Percentiles rank a stretch among this genome's conserved stretches.
These are phyloP conservation scores for Penicillium arizonense DNA, from an alignment of 495 filamentous ascomycete genomes.

Conservation along the genomic window DNA sequence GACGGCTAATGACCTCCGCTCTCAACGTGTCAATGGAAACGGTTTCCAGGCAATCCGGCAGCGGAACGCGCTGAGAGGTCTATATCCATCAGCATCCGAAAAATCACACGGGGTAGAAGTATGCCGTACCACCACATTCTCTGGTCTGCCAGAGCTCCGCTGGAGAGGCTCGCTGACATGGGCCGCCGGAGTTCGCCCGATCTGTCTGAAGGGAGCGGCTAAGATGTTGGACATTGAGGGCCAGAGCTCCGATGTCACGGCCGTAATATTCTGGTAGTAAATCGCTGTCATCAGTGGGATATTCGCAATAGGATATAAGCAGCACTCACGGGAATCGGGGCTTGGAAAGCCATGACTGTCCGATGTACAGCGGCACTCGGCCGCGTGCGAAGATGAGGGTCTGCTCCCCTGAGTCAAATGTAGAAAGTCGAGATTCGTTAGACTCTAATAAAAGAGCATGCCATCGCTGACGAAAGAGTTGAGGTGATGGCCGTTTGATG, in stretches of 20 bases:
- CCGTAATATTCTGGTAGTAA: conserved; percentile 32
- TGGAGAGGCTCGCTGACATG: conserved; percentile 19
- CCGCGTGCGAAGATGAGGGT: conserved; percentile 28
- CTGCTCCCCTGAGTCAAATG: conserved; percentile 17
- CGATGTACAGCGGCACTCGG: conserved; percentile 39
- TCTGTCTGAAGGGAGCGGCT: conserved; percentile 33
- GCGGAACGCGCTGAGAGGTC: conserved; percentile 7
- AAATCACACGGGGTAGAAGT: background rate
- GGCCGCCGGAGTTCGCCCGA: conserved; percentile 16
- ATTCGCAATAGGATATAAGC: background rate
- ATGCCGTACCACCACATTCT: conserved; percentile 20
- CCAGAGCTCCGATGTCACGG: conserved; percentile 43
- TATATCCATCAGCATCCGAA: conserved; percentile 8
- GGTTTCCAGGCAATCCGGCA: conserved; percentile 31
- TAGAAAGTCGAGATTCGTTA: conserved; percentile 12
- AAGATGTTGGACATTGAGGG: conserved; percentile 43
- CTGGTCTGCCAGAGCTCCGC: conserved; percentile 13
- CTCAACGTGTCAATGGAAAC: conserved; percentile 28
- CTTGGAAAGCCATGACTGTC: conserved; percentile 52
- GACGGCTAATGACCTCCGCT: conserved; percentile 14
- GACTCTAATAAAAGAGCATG: conserved; percentile 13
- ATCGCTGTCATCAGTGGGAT: conserved; percentile 12
- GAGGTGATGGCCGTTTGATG: conserved; percentile 20
- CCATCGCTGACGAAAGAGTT: conserved; percentile 29
- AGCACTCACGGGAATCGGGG: conserved; percentile 36